Evolutionary conservation across 306 rosid genomes (phyloP).

Genomic region (Cercis canadensis): DNA sequence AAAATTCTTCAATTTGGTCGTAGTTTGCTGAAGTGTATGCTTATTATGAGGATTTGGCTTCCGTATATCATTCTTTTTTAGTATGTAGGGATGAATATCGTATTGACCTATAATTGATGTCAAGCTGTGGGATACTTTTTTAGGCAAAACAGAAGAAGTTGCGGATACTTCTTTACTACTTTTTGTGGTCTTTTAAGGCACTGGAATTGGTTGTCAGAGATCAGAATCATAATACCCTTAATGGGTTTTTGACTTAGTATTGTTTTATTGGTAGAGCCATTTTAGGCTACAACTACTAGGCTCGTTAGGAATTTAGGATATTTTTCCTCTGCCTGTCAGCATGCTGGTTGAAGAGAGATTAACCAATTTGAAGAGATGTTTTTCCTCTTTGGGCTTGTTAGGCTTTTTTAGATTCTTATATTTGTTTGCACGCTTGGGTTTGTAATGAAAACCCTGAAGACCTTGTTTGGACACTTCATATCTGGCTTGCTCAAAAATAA

Average conservation of each 20-base stretch:
- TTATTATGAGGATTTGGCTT: constrained; percentile 5
- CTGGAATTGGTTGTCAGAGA: background rate
- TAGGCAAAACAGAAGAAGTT: too few species aligned
- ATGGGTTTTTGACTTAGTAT: background rate
- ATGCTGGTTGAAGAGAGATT: too few species aligned
- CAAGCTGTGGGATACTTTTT: too few species aligned
- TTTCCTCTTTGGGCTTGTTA: background rate
- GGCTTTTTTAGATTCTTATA: background rate
- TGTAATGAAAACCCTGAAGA: too few species aligned
- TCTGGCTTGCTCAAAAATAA: too few species aligned
- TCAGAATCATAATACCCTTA: background rate
- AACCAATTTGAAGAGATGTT: too few species aligned
- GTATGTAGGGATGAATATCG: too few species aligned
- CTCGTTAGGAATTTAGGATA: constrained; percentile 7
- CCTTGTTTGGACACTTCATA: too few species aligned
- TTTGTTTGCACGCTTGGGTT: background rate
- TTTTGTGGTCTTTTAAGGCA: background rate
- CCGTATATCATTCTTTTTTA: background rate
- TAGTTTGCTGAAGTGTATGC: background rate
- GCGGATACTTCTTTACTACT: background rate
- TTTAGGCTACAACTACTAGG: background rate
- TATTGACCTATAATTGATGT: background rate
- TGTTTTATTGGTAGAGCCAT: constrained; percentile 1
- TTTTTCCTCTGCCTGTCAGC: background rate
- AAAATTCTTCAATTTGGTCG: constrained; percentile 1